Evolutionary conservation across 768 basidiomycete species (phyloP).

Genomic region (Mycena olivaceomarginata): DNA sequence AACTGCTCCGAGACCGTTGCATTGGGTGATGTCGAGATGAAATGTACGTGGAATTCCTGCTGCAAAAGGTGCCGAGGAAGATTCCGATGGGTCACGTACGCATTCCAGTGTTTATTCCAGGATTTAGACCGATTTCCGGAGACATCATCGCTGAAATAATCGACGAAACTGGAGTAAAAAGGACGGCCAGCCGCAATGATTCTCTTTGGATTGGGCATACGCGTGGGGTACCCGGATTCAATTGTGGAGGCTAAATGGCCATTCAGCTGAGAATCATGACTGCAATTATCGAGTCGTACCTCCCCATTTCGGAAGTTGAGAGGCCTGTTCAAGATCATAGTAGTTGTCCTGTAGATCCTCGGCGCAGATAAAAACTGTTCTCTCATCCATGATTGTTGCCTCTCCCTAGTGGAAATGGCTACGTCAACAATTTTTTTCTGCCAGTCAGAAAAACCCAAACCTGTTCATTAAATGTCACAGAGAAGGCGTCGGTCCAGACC

Average conservation of each 20-base stretch:
- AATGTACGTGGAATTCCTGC: not conserved
- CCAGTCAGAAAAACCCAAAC: too few relatives aligned
- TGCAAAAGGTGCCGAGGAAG: not conserved
- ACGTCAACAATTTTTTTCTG: too few relatives aligned
- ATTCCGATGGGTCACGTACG: not conserved
- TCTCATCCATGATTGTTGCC: not conserved
- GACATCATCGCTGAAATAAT: not conserved
- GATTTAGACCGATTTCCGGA: not conserved
- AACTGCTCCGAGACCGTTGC: not conserved
- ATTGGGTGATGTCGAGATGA: not conserved
- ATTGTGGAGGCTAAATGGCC: too few relatives aligned
- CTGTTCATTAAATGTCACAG: not conserved
- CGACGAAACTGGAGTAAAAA: not conserved
- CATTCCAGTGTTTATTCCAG: conserved; percentile 6
- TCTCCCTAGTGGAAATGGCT: not conserved
- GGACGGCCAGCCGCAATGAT: not conserved
- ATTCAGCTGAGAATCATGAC: too few relatives aligned
- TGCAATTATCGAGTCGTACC: not conserved
- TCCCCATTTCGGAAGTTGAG: not conserved
- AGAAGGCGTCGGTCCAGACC: not conserved
- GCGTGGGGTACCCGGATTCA: not conserved
- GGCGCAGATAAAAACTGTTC: not conserved
- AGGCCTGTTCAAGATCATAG: not conserved
- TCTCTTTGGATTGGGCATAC: not conserved
- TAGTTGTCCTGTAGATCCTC: not conserved